A percentile compares a stretch with the other conserved stretches of the same genome.
Conservation (phyloP, 306 rosid species). For the Abrus precatorius region DNA sequence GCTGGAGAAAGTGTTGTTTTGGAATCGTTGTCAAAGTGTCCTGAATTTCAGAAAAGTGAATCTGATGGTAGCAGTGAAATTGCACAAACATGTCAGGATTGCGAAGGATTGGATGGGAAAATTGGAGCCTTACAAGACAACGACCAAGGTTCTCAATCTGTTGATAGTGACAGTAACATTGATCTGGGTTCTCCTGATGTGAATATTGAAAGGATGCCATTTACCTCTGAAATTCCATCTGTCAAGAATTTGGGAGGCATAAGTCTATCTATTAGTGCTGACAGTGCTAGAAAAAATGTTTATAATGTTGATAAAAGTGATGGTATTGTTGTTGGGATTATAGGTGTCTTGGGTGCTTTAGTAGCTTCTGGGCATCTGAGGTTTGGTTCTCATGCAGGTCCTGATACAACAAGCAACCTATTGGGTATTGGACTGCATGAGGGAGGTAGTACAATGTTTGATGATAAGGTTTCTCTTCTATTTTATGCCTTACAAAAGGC, state of each 20-base stretch:
- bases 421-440: slow-evolving; percentile 78
- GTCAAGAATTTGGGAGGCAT: slow-evolving; percentile 90
- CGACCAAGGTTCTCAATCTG: slow-evolving; percentile 62
- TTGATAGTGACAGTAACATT: slow-evolving; percentile 55
- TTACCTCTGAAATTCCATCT: slow-evolving; percentile 66
- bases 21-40: slow-evolving; percentile 53
- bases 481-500: slow-evolving; percentile 94
- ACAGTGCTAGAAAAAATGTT: slow-evolving; percentile 95
- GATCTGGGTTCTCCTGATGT: slow-evolving; percentile 56
- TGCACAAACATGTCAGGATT: slow-evolving; percentile 55
- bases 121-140: slow-evolving; percentile 58
- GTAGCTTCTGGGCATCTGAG: slow-evolving; percentile 86
- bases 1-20: slow-evolving; percentile 70
- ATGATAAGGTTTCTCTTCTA: slow-evolving; percentile 90
- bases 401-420: slow-evolving; percentile 69
- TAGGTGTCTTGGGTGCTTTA: slow-evolving; percentile 85
- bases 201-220: slow-evolving; percentile 60
- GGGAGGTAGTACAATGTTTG: slow-evolving; percentile 90
- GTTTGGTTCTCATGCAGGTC: slow-evolving; percentile 63
- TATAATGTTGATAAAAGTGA: slow-evolving; percentile 89
- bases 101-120: slow-evolving; percentile 56
- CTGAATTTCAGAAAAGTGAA: slow-evolving; percentile 56
- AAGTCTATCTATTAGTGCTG: slow-evolving; percentile 87
- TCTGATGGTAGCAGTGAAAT: slow-evolving; percentile 52
- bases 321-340: slow-evolving; percentile 89